Base-by-base conservation (phyloP, 805 yeast species). In the Kuraishia hungarica region DNA sequence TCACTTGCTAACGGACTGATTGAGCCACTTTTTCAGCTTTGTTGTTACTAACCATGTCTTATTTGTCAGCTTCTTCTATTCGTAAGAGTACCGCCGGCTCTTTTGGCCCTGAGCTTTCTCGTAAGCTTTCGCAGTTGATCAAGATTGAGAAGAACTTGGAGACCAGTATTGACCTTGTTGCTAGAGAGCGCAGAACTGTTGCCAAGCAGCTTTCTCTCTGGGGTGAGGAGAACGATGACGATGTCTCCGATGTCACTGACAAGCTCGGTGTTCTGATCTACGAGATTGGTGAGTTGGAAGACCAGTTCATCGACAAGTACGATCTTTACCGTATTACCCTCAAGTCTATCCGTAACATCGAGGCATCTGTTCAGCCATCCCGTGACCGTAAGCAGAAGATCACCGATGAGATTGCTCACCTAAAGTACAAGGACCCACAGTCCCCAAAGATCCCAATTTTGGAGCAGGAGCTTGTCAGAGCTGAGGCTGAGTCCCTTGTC, bases 151-250 rank as follows among this genome's bases (percentile, higher is more conserved):
- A 87, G 74, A 86, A 86, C 65, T 86, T 87, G 57, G 80, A 86
- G 83, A 79, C 92, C 71, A 82, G 91, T 54, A 78, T 87, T 68
- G 96, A 87, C 71, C 76, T 85, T 62, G 83, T 85, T 57, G 86
- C 92, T 57, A 78, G 82, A 67, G 94, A 87, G 74, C 79, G 93
- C 72, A 80, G 86, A 72, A 86, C 84, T 61, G 90, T 87, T 59
- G 94, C 96, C 56, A 86, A 82, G 70, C 94, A 87, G 71, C 77
- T 88, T 69, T 83, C 90, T 53, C 69, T 85, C 49, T 89, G 96
- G 96, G 96, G 96, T 77, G 86, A 85, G 67, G 89, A 81, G 60
- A 86, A 88, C 64, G 94, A 87, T 66, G 94, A 89, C 65, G 93
- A 87, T 62, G 90, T 89, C 51, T 80, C 88, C 51, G 96, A 89